These are phyloP conservation scores for Penicillium daleae DNA, from an alignment of 495 filamentous ascomycete genomes.

Conservation along the genomic window DNA sequence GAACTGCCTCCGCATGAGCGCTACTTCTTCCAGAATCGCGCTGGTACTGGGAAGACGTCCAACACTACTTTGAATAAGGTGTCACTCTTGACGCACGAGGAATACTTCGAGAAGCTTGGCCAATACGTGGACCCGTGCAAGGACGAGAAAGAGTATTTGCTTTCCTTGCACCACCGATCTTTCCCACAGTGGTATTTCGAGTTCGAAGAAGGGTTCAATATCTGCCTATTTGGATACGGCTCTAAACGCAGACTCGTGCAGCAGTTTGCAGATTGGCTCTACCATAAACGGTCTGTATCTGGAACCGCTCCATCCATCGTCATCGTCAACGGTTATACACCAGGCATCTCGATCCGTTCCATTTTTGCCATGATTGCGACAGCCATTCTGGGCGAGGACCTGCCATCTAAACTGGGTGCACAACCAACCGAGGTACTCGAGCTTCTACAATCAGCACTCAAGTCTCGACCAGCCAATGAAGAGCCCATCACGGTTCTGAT, in stretches of 20 bases:
- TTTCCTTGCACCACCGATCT: slow-evolving; percentile 73
- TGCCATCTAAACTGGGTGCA: slow-evolving; percentile 58
- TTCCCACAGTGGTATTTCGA: slow-evolving; percentile 96
- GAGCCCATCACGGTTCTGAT: slow-evolving; percentile 69
- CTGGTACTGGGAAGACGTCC: slow-evolving; percentile 79
- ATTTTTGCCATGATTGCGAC: slow-evolving; percentile 73
- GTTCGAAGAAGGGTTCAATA: slow-evolving; percentile 82
- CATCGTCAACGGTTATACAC: slow-evolving; percentile 86
- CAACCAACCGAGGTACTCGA: slow-evolving; percentile 69
- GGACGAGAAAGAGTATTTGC: slow-evolving; percentile 69
- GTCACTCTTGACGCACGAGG: slow-evolving; percentile 80
- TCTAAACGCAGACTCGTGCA: slow-evolving; percentile 79
- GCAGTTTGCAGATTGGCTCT: slow-evolving; percentile 75
- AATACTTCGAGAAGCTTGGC: slow-evolving; percentile 77
- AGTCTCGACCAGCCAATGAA: slow-evolving; percentile 42
- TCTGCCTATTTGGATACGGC: slow-evolving; percentile 91
- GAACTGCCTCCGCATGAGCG: slow-evolving; percentile 84
- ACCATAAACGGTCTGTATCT: slow-evolving; percentile 45
- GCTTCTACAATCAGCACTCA: slow-evolving; percentile 62
- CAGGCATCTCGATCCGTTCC: slow-evolving; percentile 74
- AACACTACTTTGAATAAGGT: slow-evolving; percentile 81
- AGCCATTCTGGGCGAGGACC: slow-evolving; percentile 62
- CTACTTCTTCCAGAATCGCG: slow-evolving; percentile 91
- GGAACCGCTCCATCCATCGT: slow-evolving; percentile 63
- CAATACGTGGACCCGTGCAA: slow-evolving; percentile 72